phyloP scores from a whole-genome alignment of 2,329 filamentous ascomycete genomes.

The Nakataea oryzae region DNA sequence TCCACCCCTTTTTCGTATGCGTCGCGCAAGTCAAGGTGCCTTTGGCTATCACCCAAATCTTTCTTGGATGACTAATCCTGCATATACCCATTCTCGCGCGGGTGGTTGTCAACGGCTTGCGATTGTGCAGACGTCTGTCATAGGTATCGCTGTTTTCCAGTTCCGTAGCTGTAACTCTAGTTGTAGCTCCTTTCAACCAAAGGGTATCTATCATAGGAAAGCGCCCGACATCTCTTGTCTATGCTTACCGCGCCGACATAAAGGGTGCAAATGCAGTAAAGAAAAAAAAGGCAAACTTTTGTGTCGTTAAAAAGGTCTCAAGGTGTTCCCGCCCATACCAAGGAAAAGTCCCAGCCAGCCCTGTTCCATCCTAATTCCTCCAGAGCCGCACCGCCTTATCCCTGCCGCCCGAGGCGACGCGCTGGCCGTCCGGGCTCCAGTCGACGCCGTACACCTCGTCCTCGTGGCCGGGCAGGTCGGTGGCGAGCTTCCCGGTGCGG shows the following conservation, averaged over 20 bases:
- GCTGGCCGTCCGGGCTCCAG: constrained; percentile 85
- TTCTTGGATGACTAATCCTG: no score
- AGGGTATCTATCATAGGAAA: not conserved
- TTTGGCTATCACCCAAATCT: no score
- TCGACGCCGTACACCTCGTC: constrained; percentile 93
- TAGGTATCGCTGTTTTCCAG: not conserved
- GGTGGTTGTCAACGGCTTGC: no score
- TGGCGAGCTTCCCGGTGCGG: constrained; percentile 66
- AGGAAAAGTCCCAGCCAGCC: not conserved
- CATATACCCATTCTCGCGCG: no score
- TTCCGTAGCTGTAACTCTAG: not conserved
- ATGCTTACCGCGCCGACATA: not conserved
- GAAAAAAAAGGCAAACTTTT: not conserved
- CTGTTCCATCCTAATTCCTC: constrained; percentile 40
- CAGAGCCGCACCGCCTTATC: constrained; percentile 69
- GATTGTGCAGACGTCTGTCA: not conserved
- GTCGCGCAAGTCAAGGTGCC: no score
- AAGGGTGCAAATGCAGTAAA: not conserved
- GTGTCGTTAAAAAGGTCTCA: no score
- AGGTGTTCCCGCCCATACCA: not conserved
- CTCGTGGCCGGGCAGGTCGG: constrained; percentile 78
- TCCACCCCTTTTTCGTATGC: no score
- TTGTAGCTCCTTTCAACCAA: not conserved
- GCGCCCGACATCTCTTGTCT: not conserved
- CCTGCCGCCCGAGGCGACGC: constrained; percentile 84